Evolutionary conservation across 192 early-diverging fungal genomes (phyloP).

Genomic region (Umbelopsis isabellina): DNA sequence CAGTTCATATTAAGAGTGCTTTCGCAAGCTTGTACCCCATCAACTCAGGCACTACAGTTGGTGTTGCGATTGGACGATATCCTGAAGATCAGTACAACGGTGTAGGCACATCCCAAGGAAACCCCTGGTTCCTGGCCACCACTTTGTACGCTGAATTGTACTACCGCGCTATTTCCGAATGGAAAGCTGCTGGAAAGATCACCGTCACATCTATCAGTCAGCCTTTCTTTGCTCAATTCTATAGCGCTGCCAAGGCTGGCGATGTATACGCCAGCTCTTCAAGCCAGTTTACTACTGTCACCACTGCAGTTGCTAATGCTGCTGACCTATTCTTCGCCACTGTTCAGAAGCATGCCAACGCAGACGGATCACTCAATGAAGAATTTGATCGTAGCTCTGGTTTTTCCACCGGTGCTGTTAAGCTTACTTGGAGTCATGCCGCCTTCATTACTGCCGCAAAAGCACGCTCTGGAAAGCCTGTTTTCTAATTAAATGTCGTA

Average conservation of each 20-base stretch:
- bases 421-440: slow-evolving; percentile 79
- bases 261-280: slow-evolving; percentile 2
- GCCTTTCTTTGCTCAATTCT: slow-evolving; percentile 41
- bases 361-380: slow-evolving; percentile 62
- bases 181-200: slow-evolving; percentile 27
- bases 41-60: slow-evolving; percentile 46
- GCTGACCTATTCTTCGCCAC: slow-evolving; percentile 65
- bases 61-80: slow-evolving; percentile 72
- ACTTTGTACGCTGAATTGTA: slow-evolving; percentile 64
- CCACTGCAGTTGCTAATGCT: slow-evolving; percentile 41
- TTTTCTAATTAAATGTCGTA: neutral
- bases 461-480: slow-evolving; percentile 31
- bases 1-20: slow-evolving; percentile 19
- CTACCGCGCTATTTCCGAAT: slow-evolving; percentile 51
- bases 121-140: slow-evolving; percentile 79
- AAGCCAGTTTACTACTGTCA: slow-evolving; percentile 32
- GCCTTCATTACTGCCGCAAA: slow-evolving; percentile 48
- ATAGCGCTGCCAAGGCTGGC: slow-evolving; percentile 26
- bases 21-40: slow-evolving; percentile 51
- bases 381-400: slow-evolving; percentile 64
- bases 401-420: slow-evolving; percentile 57
- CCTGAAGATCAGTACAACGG: slow-evolving; percentile 80
- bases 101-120: slow-evolving; percentile 56
- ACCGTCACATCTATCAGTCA: slow-evolving; percentile 42
- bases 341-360: slow-evolving; percentile 52